Base-by-base conservation (phyloP, 106 monocot species). In the Acorus calamus region DNA sequence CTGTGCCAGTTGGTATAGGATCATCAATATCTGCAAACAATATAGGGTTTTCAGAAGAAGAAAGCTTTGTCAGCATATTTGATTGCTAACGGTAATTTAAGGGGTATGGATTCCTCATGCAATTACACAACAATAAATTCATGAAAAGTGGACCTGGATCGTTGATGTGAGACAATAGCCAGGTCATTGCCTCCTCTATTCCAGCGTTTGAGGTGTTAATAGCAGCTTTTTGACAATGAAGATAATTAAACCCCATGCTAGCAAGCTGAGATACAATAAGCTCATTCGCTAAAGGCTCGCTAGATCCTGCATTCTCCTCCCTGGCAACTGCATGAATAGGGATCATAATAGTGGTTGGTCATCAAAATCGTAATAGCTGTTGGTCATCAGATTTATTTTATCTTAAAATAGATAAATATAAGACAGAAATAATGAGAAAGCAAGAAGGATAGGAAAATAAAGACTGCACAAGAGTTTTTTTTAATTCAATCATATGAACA, bases 171-270 rank as follows among this genome's bases (percentile, higher is more conserved):
- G 94, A 82, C 28, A 96, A 84, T 56, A 96, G 69, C 94, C 94
- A 96, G 71, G 69, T 91, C 87, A 96, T 91, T 65, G 94, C 94
- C 68, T 90, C 90, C 70, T 96, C 94, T 46, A 87, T 87, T 5
- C 94, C 94, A 46, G 63, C 61, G 77, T 96, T 96, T 44, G 84
- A 78, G 49, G 90, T 96, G 42, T 78, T 87, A 71, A 96, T 90
- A 52, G 91, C 94, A 71, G 94, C 94, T 69, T 96, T 96, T 67
- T 96, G 90, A 49, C 90, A 91, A 69, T 96, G 91, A 42, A 91
- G 76, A 74, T 80, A 79, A 80, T 80, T 84, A 75, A 96, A 96
- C 43, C 94, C 94, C 94, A 96, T 96, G 57, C 47, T 74, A 53
- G 73, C 71, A 66, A 96, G 80, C 66, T 82, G 60, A 4, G 84